A percentile compares a stretch with the other conserved stretches of the same genome.
These are phyloP conservation scores for Tulasnella sp. DNA, from an alignment of 768 basidiomycete species.

Conservation along the genomic window DNA sequence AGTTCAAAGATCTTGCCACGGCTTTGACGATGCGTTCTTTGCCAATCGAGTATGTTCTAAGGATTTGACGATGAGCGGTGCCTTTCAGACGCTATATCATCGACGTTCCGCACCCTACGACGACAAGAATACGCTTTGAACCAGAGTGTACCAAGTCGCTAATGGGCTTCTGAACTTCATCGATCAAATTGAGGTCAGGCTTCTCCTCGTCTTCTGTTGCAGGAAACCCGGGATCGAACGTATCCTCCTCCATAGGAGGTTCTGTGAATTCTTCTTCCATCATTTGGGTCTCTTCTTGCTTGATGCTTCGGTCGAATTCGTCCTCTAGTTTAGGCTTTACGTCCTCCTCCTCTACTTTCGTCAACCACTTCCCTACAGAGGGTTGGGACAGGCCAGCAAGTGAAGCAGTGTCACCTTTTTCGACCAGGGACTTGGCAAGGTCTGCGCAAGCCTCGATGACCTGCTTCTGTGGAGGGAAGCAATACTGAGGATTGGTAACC, in stretches of 20 bases:
- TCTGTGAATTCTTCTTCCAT: background rate
- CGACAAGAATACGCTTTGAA: conserved; percentile 36
- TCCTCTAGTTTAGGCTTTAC: background rate
- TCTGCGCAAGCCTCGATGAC: conserved; percentile 90
- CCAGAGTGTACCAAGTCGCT: background rate
- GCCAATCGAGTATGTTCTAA: conserved; percentile 95
- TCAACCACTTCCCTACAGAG: background rate
- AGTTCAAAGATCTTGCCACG: conserved; percentile 66
- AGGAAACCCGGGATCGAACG: background rate
- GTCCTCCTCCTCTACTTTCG: background rate
- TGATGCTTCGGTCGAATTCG: background rate
- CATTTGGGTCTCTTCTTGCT: background rate
- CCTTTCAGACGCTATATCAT: too few relatives aligned
- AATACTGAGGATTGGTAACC: conserved; percentile 43
- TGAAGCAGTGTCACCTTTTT: background rate
- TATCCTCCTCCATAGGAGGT: background rate
- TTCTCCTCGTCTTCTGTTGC: background rate
- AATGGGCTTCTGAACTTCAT: background rate
- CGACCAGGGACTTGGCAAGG: conserved; percentile 50
- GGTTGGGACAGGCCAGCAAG: background rate
- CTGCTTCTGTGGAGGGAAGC: conserved; percentile 89
- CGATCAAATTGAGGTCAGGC: conserved; percentile 4
- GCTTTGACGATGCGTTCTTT: conserved; percentile 98
- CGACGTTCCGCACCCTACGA: conserved; percentile 56
- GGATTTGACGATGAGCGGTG: background rate